phyloP scores from a whole-genome alignment of 371 early-diverging fungal genomes.

The Lichtheimia corymbifera region DNA sequence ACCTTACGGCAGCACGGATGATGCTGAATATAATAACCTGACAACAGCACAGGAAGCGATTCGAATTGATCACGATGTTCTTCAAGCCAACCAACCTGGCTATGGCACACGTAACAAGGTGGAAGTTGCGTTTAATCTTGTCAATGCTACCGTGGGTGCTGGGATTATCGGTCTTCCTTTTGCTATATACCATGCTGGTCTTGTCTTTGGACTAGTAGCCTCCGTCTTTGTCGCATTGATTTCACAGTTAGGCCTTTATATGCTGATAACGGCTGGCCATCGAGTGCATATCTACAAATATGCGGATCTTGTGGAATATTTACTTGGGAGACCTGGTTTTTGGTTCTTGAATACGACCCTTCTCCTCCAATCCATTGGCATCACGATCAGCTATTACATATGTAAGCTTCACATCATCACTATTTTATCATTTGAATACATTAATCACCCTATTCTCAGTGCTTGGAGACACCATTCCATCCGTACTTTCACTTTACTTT shows the following conservation, averaged over 20 bases:
- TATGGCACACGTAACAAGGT: constrained; percentile 22
- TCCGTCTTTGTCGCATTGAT: constrained; percentile 40
- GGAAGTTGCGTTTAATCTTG: constrained; percentile 41
- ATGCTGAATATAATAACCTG: neutral
- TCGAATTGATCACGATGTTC: constrained; percentile 5
- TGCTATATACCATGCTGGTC: constrained; percentile 47
- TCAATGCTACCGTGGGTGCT: constrained; percentile 55
- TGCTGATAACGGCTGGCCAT: constrained; percentile 46
- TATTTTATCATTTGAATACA: neutral
- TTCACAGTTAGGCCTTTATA: constrained; percentile 40
- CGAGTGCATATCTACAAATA: constrained; percentile 42
- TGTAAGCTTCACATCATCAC: constrained; percentile 12
- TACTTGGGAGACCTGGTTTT: constrained; percentile 40
- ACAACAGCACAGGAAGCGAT: neutral
- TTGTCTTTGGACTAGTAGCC: constrained; percentile 42
- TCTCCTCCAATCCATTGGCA: constrained; percentile 39
- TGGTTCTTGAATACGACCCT: constrained; percentile 40
- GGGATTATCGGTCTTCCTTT: constrained; percentile 53
- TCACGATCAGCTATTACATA: constrained; percentile 40
- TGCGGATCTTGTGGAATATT: constrained; percentile 41
- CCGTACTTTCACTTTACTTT: constrained; percentile 31
- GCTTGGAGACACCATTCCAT: constrained; percentile 48
- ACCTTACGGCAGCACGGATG: constrained; percentile 7
- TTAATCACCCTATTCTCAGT: constrained; percentile 1
- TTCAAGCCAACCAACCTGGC: constrained; percentile 29